Base-by-base conservation (phyloP, 108 stramenopile species). In the Poteriospumella lacustris region DNA sequence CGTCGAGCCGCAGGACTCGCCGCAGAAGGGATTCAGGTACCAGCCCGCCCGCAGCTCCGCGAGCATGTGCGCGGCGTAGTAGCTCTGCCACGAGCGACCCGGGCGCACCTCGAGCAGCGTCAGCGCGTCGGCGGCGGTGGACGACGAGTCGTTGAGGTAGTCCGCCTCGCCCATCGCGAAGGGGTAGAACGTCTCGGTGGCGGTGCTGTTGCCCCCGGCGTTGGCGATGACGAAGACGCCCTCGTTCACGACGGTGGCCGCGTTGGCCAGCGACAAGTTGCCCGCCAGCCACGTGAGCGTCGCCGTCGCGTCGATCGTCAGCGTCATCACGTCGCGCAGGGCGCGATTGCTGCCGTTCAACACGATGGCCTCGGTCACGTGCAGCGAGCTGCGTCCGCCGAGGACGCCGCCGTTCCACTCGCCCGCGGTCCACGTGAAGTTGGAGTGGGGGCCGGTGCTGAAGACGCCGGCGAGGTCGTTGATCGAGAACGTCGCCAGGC, bases 21-120 rank as follows among this genome's bases (percentile, higher is more conserved):
- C 70, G 36, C 70, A 73, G 26, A 73, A 56, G 5, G 70, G 70
- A 38, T 73, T 73, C 3, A 42, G 26, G 36, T 73, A 73, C 70
- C 44, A 73, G 26, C 70, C 70, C 9, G 24, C 12, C 3, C 70
- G 41, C 33, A 73, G 42, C 19, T 5, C 43, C 33, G 12, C 9
- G 36, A 33, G 9, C 26, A 73, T n/a, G 5, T 36, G 12, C 9
- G 12, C 38, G 36, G 26, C 70, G 33, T 33, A 73, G 31, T 73
- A 73, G 36, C 28, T 26, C 36, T 52, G 44, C 47, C 47, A 44
- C 9, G 5, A 33, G 9, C 3, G 9, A 39, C 19, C 44, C 26
- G 5, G 12, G 3, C 5, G 3, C 5, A 26, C 24, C 9, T 39
- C 12, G 26, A 73, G 36, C 36, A 73, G 42, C 9, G 3, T 73